Evolutionary conservation across 2,329 filamentous ascomycete genomes (phyloP).

Genomic region (Aspergillus fructus): DNA sequence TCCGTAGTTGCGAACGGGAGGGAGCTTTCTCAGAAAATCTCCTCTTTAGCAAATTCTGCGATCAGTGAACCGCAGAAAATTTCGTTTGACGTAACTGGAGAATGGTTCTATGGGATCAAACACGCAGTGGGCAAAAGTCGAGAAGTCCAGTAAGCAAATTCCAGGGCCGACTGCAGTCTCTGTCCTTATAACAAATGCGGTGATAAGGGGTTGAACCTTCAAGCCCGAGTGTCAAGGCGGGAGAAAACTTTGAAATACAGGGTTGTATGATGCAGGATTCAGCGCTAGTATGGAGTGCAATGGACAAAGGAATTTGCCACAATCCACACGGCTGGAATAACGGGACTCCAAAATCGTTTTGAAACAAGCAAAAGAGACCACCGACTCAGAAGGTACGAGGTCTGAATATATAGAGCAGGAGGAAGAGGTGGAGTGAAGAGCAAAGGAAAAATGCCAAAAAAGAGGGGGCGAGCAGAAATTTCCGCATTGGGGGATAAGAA

Average conservation of each 20-base stretch:
- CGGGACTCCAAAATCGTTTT: slow-evolving; percentile 14
- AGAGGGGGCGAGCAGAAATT: slow-evolving; percentile 18
- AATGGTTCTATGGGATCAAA: neutral
- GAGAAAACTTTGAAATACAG: neutral
- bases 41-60: slow-evolving; percentile 15
- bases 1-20: slow-evolving; percentile 37
- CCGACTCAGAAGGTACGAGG: slow-evolving; percentile 2
- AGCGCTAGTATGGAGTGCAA: slow-evolving; percentile 5
- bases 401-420: neutral
- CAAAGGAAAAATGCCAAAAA: slow-evolving; percentile 4
- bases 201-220: neutral
- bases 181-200: neutral
- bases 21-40: slow-evolving; percentile 15
- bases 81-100: slow-evolving; percentile 14
- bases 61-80: slow-evolving; percentile 12
- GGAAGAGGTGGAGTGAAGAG: slow-evolving; percentile 1
- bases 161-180: neutral
- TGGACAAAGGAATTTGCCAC: slow-evolving; percentile 2
- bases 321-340: slow-evolving; percentile 2
- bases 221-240: neutral
- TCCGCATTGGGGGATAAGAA: slow-evolving; percentile 17
- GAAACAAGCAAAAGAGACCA: neutral
- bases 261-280: neutral
- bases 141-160: neutral
- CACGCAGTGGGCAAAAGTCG: neutral